A percentile compares a stretch with the other conserved stretches of the same genome.
These are phyloP conservation scores for Aethionema arabicum DNA, from an alignment of 345 rosid genomes.

Conservation along the genomic window DNA sequence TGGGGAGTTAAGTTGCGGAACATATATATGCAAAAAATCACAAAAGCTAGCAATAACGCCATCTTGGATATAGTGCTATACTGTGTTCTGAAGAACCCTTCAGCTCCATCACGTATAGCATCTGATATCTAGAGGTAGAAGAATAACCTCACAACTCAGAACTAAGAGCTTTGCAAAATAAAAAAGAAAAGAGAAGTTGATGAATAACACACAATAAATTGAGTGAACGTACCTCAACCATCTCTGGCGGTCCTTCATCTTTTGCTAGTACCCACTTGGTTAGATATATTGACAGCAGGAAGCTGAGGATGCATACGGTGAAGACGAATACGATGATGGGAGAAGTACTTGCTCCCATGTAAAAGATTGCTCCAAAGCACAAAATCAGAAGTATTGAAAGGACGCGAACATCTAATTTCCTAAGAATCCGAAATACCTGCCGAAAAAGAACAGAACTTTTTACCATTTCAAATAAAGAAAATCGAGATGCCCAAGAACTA, in stretches of 20 bases:
- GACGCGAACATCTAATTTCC: constrained; percentile 79
- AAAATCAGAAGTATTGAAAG: constrained; percentile 65
- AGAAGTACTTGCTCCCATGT: constrained; percentile 88
- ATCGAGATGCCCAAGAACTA: background rate
- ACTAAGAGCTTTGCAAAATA: background rate
- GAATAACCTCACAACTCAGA: constrained; percentile 35
- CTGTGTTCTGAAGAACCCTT: constrained; percentile 97
- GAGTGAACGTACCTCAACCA: constrained; percentile 65
- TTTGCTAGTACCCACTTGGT: constrained; percentile 94
- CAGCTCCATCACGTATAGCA: constrained; percentile 99
- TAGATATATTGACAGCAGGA: constrained; percentile 73
- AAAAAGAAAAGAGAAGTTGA: constrained; percentile 21
- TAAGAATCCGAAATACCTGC: constrained; percentile 82
- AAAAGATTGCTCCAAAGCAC: constrained; percentile 72
- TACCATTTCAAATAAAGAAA: constrained; percentile 4
- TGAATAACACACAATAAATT: constrained; percentile 2
- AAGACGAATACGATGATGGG: constrained; percentile 91
- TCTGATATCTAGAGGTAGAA: constrained; percentile 79
- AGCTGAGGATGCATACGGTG: constrained; percentile 76
- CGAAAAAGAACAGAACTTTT: constrained; percentile 3
- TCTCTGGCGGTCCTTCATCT: constrained; percentile 99
- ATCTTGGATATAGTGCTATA: constrained; percentile 95
- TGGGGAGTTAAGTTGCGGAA: constrained; percentile 90
- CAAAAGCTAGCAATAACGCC: constrained; percentile 86
- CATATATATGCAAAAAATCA: constrained; percentile 81